phyloP scores from a whole-genome alignment of 1,284 basidiomycete species.

The Ceratobasidium sp. region DNA sequence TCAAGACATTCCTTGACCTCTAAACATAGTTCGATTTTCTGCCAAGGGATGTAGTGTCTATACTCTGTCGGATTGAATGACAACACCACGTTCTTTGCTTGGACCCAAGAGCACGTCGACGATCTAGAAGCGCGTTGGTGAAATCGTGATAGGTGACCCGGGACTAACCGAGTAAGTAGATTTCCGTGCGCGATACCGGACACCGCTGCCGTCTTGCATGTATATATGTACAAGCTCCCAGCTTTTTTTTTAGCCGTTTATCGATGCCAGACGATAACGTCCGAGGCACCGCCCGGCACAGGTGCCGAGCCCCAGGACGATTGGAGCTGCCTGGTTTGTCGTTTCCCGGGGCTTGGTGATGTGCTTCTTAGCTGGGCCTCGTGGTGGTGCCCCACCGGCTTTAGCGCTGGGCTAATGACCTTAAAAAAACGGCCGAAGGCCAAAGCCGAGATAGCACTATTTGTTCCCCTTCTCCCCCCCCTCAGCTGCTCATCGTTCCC shows the following conservation, averaged over 20 bases:
- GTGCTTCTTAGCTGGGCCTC: conserved; percentile 36
- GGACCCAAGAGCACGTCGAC: neutral
- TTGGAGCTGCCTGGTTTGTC: conserved; percentile 38
- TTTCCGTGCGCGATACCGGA: neutral
- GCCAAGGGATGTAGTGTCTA: neutral
- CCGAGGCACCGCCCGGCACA: conserved; percentile 22
- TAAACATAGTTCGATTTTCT: conserved; percentile 39
- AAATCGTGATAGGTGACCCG: neutral
- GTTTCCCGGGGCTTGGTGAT: conserved; percentile 14
- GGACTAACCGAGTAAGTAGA: neutral
- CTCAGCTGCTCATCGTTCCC: neutral
- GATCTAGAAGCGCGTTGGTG: neutral
- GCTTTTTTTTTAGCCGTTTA: conserved; percentile 16
- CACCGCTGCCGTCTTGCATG: neutral
- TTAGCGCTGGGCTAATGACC: conserved; percentile 2
- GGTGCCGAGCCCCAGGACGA: conserved; percentile 20
- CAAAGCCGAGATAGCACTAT: conserved; percentile 26
- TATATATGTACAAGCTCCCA: neutral
- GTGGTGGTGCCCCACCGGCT: conserved; percentile 22
- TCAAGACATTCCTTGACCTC: conserved; percentile 9
- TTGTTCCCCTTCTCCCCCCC: conserved; percentile 16
- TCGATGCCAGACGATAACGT: conserved; percentile 4
- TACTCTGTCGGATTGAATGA: neutral
- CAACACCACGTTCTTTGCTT: conserved; percentile 14
- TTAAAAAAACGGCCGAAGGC: conserved; percentile 36